Evolutionary conservation across 306 rosid genomes (phyloP).

Genomic region (Vigna hirtella): DNA sequence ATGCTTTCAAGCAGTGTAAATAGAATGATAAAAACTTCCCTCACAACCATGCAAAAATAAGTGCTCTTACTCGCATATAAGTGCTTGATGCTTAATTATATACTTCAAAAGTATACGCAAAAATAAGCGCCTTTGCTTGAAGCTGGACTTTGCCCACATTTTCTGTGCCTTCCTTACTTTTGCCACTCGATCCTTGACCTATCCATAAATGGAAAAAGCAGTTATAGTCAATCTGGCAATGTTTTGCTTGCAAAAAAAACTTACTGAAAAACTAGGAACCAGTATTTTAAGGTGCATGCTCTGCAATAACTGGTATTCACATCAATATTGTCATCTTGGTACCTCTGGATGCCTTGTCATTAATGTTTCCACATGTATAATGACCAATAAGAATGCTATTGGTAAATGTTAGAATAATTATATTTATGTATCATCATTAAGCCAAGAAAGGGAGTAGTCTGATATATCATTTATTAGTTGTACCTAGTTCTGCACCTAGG

Average conservation of each 20-base stretch:
- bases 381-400: constrained; percentile 7
- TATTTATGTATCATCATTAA: too few relatives aligned
- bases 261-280: constrained; percentile 18
- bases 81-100: constrained; percentile 83
- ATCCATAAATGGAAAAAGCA: constrained; percentile 37
- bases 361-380: not conserved
- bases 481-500: too few relatives aligned
- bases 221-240: constrained; percentile 20
- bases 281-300: constrained; percentile 14
- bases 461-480: too few relatives aligned
- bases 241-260: not conserved
- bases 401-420: too few relatives aligned
- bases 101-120: constrained; percentile 86
- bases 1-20: constrained; percentile 6
- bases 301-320: constrained; percentile 18
- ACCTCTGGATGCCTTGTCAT: not conserved
- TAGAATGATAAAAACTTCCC: not conserved
- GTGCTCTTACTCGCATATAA: constrained; percentile 87
- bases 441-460: too few relatives aligned
- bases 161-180: constrained; percentile 87
- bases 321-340: constrained; percentile 7
- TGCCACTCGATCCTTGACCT: constrained; percentile 82
- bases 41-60: constrained; percentile 19
- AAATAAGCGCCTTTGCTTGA: constrained; percentile 90
- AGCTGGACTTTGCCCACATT: constrained; percentile 86